Conservation (phyloP, 129 eudicot genomes). For the Chrysanthemum makinoi region DNA sequence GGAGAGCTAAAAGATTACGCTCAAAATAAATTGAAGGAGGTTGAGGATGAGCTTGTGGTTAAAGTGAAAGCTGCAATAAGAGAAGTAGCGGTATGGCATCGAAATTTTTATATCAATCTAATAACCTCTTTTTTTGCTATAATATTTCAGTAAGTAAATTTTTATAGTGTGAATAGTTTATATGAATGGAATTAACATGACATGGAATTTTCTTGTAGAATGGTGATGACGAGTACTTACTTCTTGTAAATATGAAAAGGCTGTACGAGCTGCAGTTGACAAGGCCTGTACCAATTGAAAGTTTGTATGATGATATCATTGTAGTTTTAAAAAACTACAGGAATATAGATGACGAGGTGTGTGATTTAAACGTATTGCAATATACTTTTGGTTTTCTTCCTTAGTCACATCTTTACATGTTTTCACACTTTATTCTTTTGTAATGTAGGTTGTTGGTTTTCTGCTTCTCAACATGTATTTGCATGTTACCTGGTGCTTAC, state of each 20-base stretch:
- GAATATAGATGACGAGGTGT: constrained; percentile 81
- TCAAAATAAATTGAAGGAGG: constrained; percentile 67
- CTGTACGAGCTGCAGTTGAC: constrained; percentile 80
- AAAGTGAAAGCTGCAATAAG: constrained; percentile 73
- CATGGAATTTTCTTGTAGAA: constrained; percentile 51
- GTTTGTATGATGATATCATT: constrained; percentile 62
- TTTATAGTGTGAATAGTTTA: background rate
- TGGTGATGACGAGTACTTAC: constrained; percentile 88
- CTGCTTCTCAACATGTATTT: constrained; percentile 90
- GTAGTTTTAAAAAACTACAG: constrained; percentile 49
- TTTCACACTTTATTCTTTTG: too few relatives aligned
- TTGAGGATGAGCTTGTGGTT: constrained; percentile 72
- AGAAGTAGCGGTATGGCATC: constrained; percentile 67
- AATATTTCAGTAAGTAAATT: background rate
- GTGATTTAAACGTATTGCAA: constrained; percentile 16
- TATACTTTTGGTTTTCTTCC: background rate
- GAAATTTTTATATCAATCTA: too few relatives aligned
- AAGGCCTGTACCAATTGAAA: constrained; percentile 60
- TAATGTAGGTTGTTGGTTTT: constrained; percentile 71
- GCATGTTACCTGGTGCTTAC: constrained; percentile 81
- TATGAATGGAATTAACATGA: constrained; percentile 20
- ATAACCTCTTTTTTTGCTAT: constrained; percentile 8
- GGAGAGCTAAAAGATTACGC: constrained; percentile 94
- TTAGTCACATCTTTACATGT: background rate
- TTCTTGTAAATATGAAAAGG: constrained; percentile 90